phyloP scores from a whole-genome alignment of 2,329 filamentous ascomycete species.

The Paramyrothecium roridum region DNA sequence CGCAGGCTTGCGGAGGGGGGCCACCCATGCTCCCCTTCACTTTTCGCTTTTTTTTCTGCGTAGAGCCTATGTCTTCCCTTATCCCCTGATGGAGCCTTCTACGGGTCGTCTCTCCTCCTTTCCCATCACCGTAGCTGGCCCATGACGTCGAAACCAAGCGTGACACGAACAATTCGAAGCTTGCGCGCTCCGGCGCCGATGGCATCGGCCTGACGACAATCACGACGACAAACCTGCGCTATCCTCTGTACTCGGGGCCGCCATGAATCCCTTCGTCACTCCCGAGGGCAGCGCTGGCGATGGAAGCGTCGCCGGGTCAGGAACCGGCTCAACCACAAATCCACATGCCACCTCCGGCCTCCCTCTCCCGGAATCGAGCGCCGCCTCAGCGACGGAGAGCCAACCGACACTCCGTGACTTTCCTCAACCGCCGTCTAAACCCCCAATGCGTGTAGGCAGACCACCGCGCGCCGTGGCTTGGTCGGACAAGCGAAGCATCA shows the following conservation, averaged over 20 bases:
- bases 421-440: not conserved
- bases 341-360: not conserved
- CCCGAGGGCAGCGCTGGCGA: not conserved
- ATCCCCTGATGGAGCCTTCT: not conserved
- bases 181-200: not conserved
- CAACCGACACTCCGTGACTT: not conserved
- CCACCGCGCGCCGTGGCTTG: not conserved
- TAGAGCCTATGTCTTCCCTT: not conserved
- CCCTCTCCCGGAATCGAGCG: not conserved
- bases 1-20: not conserved
- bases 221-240: not conserved
- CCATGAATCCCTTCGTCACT: not conserved
- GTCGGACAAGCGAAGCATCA: constrained; percentile 1
- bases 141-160: not conserved
- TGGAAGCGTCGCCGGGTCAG: not conserved
- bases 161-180: not conserved
- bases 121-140: not conserved
- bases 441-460: not conserved
- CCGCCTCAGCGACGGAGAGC: not conserved
- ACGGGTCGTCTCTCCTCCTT: not conserved
- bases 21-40: not conserved
- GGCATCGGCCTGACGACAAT: not conserved
- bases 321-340: not conserved
- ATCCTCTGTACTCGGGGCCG: not conserved
- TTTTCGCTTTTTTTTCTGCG: too few species aligned